phyloP scores from a whole-genome alignment of 805 yeast genomes.

The Candida methanosorbosa region DNA sequence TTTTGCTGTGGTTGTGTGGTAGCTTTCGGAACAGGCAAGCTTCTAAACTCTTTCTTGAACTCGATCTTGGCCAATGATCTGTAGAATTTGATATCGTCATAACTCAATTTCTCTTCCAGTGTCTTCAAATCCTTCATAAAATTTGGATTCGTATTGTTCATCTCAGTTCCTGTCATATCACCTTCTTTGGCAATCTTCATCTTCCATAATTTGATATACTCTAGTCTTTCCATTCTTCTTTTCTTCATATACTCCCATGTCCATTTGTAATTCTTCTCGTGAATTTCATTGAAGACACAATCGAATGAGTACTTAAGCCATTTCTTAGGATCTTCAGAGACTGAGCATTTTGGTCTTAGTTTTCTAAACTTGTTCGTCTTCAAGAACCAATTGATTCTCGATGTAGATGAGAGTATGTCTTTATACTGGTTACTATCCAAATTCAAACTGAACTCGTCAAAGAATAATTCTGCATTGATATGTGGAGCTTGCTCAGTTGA shows the following conservation, averaged over 20 bases:
- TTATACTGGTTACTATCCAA: conserved; percentile 80
- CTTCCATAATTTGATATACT: conserved; percentile 64
- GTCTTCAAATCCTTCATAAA: conserved; percentile 33
- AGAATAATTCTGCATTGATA: conserved; percentile 63
- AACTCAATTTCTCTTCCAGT: conserved; percentile 53
- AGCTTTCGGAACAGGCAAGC: conserved; percentile 9
- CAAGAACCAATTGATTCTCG: conserved; percentile 70
- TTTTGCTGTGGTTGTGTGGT: conserved; percentile 4
- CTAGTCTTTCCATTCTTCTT: conserved; percentile 63
- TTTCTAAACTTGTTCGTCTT: conserved; percentile 69
- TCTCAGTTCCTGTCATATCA: conserved; percentile 5
- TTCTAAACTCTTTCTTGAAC: conserved; percentile 41
- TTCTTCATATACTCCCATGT: conserved; percentile 76
- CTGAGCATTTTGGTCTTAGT: conserved; percentile 51
- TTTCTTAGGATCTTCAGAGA: conserved; percentile 54
- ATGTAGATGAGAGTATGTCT: conserved; percentile 71
- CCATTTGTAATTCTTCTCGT: conserved; percentile 73
- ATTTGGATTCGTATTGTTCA: conserved; percentile 9
- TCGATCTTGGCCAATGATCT: conserved; percentile 71
- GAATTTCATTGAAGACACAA: conserved; percentile 73
- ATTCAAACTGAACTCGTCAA: conserved; percentile 84
- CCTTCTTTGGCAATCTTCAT: conserved; percentile 22
- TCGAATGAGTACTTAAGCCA: conserved; percentile 82
- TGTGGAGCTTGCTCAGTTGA: conserved; percentile 63
- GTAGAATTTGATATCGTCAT: conserved; percentile 79